phyloP scores from a whole-genome alignment of 106 monocot genomes.

The Alisma plantagoaquatica region DNA sequence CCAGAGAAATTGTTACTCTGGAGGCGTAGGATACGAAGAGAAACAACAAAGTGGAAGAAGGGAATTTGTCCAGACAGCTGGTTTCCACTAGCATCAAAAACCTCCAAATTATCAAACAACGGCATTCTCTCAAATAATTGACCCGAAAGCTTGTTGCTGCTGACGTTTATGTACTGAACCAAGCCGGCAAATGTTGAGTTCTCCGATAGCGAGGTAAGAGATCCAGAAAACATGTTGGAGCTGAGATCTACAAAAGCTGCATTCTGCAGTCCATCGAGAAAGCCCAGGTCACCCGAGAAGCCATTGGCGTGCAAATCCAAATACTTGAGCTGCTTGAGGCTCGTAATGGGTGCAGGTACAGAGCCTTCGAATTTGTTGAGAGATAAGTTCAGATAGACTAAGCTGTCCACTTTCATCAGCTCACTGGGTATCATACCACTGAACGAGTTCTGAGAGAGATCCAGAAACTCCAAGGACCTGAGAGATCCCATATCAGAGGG shows the following conservation, averaged over 20 bases:
- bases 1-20: conserved; percentile 53
- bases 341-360: conserved; percentile 35
- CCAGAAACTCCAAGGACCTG: conserved; percentile 27
- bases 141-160: conserved; percentile 56
- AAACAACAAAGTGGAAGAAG: conserved; percentile 54
- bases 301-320: conserved; percentile 42
- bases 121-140: conserved; percentile 41
- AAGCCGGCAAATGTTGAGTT: conserved; percentile 33
- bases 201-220: conserved; percentile 26
- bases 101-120: conserved; percentile 56
- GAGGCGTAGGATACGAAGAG: conserved; percentile 39
- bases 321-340: conserved; percentile 34
- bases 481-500: conserved; percentile 27
- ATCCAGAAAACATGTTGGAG: conserved; percentile 45
- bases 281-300: conserved; percentile 35
- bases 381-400: conserved; percentile 56
- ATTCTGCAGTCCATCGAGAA: conserved; percentile 31
- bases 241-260: conserved; percentile 51
- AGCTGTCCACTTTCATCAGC: conserved; percentile 22
- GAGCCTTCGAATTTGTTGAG: conserved; percentile 32
- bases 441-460: conserved; percentile 53
- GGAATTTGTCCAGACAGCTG: conserved; percentile 47
- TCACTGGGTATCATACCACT: conserved; percentile 34
- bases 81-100: conserved; percentile 71
- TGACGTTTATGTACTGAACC: conserved; percentile 51